Percentiles rank a stretch among this genome's conserved stretches.
Conservation (phyloP, 768 basidiomycete genomes). For the Favolaschia claudopus region DNA sequence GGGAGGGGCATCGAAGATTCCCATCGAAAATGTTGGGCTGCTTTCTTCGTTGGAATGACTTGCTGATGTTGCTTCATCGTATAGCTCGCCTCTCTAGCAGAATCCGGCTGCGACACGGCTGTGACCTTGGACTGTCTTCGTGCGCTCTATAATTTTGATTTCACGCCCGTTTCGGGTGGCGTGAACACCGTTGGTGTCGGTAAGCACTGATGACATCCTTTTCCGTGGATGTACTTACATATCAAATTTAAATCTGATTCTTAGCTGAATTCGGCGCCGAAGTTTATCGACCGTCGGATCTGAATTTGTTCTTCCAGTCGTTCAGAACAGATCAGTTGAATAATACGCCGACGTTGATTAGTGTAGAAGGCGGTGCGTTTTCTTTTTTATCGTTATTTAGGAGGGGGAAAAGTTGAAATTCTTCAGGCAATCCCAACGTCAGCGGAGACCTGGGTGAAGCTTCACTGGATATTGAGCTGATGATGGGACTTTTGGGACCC, state of each 20-base stretch:
- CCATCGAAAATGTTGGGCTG: constrained; percentile 9
- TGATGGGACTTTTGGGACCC: constrained; percentile 16
- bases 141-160: constrained; percentile 19
- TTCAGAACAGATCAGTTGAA: constrained; percentile 9
- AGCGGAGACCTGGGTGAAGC: constrained; percentile 8
- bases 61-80: neutral
- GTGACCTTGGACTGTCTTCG: constrained; percentile 16
- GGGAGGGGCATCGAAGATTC: constrained; percentile 12
- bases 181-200: constrained; percentile 13
- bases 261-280: constrained; percentile 13
- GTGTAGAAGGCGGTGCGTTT: constrained; percentile 17
- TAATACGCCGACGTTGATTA: constrained; percentile 13
- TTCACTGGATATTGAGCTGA: constrained; percentile 16
- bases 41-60: neutral
- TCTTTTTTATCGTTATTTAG: neutral
- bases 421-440: constrained; percentile 7
- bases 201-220: neutral
- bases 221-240: neutral
- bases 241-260: neutral
- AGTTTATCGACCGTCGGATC: constrained; percentile 12
- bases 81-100: neutral
- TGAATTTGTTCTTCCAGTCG: constrained; percentile 14
- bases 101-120: constrained; percentile 8
- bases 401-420: neutral
- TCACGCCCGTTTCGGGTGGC: constrained; percentile 13